These are phyloP conservation scores for Effrenium voratum DNA, from an alignment of 73 alveolate species.

Conservation along the genomic window DNA sequence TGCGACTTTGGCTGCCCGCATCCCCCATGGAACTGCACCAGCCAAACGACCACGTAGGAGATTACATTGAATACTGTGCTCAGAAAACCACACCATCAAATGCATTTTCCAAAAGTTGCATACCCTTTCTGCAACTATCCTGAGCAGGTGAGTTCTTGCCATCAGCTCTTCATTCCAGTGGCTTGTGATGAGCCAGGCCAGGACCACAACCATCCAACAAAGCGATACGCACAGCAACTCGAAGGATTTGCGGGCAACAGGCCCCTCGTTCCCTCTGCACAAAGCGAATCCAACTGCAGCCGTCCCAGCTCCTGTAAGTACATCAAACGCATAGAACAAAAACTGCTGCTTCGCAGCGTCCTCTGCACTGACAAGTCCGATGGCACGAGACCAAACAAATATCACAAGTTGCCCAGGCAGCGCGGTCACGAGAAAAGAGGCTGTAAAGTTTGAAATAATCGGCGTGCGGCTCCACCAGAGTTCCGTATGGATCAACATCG, in stretches of 20 bases:
- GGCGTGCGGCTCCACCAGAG: conserved; percentile 21
- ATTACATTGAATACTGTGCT: conserved; percentile 56
- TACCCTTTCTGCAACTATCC: conserved; percentile 42
- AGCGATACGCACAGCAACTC: conserved; percentile 11
- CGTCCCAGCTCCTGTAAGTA: conserved; percentile 32
- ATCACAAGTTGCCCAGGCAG: conserved; percentile 17
- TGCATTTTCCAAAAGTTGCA: conserved; percentile 52
- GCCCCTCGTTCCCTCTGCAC: conserved; percentile 11
- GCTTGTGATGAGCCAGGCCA: conserved; percentile 62
- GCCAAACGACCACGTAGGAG: background rate
- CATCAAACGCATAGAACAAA: conserved; percentile 60
- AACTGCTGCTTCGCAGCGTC: conserved; percentile 39
- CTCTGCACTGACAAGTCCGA: background rate
- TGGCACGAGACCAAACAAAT: background rate
- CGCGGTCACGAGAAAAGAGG: background rate
- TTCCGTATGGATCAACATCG: conserved; percentile 50
- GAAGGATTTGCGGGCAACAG: conserved; percentile 27
- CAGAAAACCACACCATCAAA: conserved; percentile 86
- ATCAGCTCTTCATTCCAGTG: conserved; percentile 16
- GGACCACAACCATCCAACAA: conserved; percentile 42
- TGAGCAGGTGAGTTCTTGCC: conserved; percentile 37
- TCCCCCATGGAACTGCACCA: conserved; percentile 32
- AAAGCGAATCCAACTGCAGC: conserved; percentile 22
- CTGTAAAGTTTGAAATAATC: background rate
- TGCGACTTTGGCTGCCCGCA: conserved; percentile 31